A percentile compares a stretch with the other conserved stretches of the same genome.
Evolutionary conservation across 108 stramenopile genomes (phyloP).

Genomic region (Nitzschia sp.): DNA sequence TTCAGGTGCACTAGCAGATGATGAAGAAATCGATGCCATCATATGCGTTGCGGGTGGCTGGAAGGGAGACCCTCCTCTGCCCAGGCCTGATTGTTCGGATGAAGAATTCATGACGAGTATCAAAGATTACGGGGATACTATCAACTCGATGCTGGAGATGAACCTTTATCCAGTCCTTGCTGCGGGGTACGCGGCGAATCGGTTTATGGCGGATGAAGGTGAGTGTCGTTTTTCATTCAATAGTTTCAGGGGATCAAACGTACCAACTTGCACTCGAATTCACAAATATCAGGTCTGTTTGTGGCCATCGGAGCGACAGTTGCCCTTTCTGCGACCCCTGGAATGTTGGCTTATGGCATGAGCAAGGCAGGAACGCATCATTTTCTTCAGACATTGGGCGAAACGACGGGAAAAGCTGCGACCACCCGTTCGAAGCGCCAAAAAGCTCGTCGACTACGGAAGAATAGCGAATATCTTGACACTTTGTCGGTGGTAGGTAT

Average conservation of each 20-base stretch:
- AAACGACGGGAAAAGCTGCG: constrained; percentile 35
- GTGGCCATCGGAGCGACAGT: constrained; percentile 72
- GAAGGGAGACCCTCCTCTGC: constrained; percentile 40
- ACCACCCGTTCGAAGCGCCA: constrained; percentile 47
- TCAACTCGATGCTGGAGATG: constrained; percentile 59
- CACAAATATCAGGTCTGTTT: constrained; percentile 34
- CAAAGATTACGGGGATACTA: constrained; percentile 37
- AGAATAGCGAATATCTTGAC: constrained; percentile 33
- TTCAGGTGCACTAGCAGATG: constrained; percentile 17
- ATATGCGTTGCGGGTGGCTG: constrained; percentile 63
- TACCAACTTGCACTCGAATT: no score
- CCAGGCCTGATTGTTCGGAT: constrained; percentile 34
- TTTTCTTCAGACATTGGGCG: constrained; percentile 67
- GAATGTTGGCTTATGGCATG: constrained; percentile 75
- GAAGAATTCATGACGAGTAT: constrained; percentile 49
- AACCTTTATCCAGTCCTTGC: constrained; percentile 75
- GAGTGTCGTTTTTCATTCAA: not conserved
- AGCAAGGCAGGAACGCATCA: constrained; percentile 71
- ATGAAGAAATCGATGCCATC: constrained; percentile 61
- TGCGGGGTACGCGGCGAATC: constrained; percentile 61
- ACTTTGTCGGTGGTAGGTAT: constrained; percentile 57
- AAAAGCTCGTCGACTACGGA: constrained; percentile 20
- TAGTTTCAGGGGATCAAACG: not conserved
- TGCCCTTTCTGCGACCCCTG: constrained; percentile 67
- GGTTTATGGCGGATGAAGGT: constrained; percentile 55